Conservation (phyloP, 1,284 basidiomycete genomes). For the Boletus sp. region DNA sequence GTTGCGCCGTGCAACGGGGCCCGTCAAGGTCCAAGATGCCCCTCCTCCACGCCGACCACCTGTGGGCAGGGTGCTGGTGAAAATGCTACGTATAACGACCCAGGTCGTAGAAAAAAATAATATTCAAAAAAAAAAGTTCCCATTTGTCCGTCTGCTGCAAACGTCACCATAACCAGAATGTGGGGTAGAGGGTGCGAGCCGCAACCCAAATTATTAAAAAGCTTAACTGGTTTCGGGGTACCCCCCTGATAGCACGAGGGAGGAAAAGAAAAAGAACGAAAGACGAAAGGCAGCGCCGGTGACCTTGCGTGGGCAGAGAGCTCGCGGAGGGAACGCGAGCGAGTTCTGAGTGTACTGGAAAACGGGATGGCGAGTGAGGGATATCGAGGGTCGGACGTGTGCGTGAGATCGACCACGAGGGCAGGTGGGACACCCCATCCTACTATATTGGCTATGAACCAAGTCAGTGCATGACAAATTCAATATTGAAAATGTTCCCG, state of each 20-base stretch:
- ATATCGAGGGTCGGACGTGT: neutral
- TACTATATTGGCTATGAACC: slow-evolving; percentile 38
- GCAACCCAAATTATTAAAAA: slow-evolving; percentile 29
- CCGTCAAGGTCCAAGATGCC: neutral
- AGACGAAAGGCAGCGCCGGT: neutral
- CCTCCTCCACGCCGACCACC: neutral
- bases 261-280: neutral
- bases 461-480: slow-evolving; percentile 29
- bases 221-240: slow-evolving; percentile 16
- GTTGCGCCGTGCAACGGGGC: neutral
- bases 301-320: too few species aligned
- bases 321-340: neutral
- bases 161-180: slow-evolving; percentile 8
- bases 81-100: neutral
- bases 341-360: neutral
- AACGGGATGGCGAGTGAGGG: neutral
- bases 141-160: neutral
- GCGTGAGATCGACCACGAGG: slow-evolving; percentile 9
- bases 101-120: neutral
- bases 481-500: slow-evolving; percentile 26
- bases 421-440: slow-evolving; percentile 27
- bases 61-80: neutral
- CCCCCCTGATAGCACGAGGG: neutral
- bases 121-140: neutral
- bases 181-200: slow-evolving; percentile 13